Evolutionary conservation across 2,329 filamentous ascomycete genomes (phyloP).

Genomic region (Aureobasidium sp.): DNA sequence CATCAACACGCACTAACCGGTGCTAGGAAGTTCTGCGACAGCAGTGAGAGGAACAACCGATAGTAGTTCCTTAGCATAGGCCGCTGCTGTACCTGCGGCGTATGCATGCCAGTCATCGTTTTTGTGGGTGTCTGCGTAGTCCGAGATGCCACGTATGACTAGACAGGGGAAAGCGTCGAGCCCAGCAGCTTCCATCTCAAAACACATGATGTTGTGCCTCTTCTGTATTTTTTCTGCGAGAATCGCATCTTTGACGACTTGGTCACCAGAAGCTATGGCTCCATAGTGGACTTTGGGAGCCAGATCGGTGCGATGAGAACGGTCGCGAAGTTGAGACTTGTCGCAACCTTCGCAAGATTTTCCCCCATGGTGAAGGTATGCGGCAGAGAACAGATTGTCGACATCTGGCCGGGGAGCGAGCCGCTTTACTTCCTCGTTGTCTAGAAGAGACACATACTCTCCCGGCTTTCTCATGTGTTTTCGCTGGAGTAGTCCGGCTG

Average conservation of each 20-base stretch:
- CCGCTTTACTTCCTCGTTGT: not conserved
- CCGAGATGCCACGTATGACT: slow-evolving; percentile 18
- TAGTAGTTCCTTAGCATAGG: slow-evolving; percentile 16
- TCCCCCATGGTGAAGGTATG: not conserved
- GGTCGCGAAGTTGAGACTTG: not conserved
- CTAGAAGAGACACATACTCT: not conserved
- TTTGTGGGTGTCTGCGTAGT: slow-evolving; percentile 21
- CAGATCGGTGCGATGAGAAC: not conserved
- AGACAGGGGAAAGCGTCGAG: slow-evolving; percentile 16
- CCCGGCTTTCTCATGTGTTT: slow-evolving; percentile 10
- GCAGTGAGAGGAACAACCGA: not conserved
- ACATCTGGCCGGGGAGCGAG: not conserved
- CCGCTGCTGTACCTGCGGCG: slow-evolving; percentile 21
- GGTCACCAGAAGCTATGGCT: slow-evolving; percentile 14
- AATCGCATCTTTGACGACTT: slow-evolving; percentile 12
- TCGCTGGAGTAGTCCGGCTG: slow-evolving; percentile 18
- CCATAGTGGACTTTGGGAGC: slow-evolving; percentile 14
- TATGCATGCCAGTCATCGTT: slow-evolving; percentile 24
- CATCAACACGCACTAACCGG: not conserved
- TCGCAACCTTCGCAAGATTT: not conserved
- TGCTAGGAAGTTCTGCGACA: not conserved
- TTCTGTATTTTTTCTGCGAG: not conserved
- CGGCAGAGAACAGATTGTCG: not conserved
- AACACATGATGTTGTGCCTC: slow-evolving; percentile 6
- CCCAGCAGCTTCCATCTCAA: slow-evolving; percentile 16